These are phyloP conservation scores for Colletotrichum liriopes DNA, from an alignment of 2,329 filamentous ascomycete species.

Conservation along the genomic window DNA sequence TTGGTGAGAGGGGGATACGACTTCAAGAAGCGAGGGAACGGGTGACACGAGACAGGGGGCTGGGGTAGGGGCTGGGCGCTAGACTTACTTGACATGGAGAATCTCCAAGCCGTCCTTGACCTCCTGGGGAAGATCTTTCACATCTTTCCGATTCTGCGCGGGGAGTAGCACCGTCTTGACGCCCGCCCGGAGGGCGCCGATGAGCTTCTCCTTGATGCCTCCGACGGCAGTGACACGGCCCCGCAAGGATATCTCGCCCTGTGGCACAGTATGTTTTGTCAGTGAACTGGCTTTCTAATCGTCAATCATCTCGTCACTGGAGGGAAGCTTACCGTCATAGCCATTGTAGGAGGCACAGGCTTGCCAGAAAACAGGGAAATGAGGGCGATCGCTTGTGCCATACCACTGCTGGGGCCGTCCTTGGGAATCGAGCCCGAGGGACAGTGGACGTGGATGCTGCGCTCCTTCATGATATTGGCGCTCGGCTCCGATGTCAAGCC, in stretches of 20 bases:
- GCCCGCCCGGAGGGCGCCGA: slow-evolving; percentile 91
- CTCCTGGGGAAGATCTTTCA: slow-evolving; percentile 90
- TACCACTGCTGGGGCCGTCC: slow-evolving; percentile 88
- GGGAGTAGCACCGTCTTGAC: slow-evolving; percentile 95
- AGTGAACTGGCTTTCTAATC: slow-evolving; percentile 18
- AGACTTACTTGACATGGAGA: slow-evolving; percentile 85
- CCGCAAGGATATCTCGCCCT: slow-evolving; percentile 83
- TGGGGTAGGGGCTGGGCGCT: slow-evolving; percentile 7
- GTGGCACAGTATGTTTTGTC: slow-evolving; percentile 45
- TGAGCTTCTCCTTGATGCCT: slow-evolving; percentile 98
- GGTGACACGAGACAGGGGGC: slow-evolving; percentile 60
- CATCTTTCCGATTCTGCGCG: slow-evolving; percentile 91
- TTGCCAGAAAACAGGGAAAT: slow-evolving; percentile 92
- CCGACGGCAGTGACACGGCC: slow-evolving; percentile 95
- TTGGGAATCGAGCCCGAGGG: slow-evolving; percentile 96
- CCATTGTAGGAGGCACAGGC: slow-evolving; percentile 89
- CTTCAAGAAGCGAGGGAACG: slow-evolving; percentile 40
- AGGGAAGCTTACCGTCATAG: slow-evolving; percentile 83
- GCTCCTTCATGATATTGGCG: slow-evolving; percentile 95
- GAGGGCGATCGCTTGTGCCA: slow-evolving; percentile 93
- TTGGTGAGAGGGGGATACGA: slow-evolving; percentile 37
- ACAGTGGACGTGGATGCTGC: slow-evolving; percentile 96
- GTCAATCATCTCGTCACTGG: background rate
- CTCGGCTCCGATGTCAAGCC: slow-evolving; percentile 85
- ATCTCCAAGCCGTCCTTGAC: slow-evolving; percentile 91